Evolutionary conservation across 2,329 filamentous ascomycete genomes (phyloP).

Genomic region (Ophiocordyceps camponoti-saundersi): DNA sequence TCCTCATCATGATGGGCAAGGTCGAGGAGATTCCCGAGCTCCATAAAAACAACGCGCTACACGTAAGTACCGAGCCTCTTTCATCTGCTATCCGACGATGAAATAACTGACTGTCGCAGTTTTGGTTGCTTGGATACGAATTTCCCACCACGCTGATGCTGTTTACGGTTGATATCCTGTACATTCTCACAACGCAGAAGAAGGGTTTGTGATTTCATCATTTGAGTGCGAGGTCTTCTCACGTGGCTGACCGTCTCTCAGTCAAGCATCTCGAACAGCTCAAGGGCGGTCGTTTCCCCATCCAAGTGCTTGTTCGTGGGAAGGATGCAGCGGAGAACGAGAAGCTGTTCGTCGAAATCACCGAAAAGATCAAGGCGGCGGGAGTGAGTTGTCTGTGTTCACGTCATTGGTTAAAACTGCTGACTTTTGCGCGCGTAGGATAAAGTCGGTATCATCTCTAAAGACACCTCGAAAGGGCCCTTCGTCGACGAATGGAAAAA

Average conservation of each 20-base stretch:
- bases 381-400: constrained; percentile 43
- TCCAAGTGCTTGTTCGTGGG: constrained; percentile 80
- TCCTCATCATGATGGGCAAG: constrained; percentile 87
- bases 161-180: constrained; percentile 73
- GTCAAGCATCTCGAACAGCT: constrained; percentile 86
- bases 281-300: constrained; percentile 79
- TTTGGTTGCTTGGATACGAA: constrained; percentile 97
- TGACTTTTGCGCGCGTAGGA: constrained; percentile 33
- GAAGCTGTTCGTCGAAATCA: constrained; percentile 71
- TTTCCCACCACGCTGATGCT: constrained; percentile 93
- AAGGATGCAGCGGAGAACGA: constrained; percentile 87
- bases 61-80: constrained; percentile 39
- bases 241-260: constrained; percentile 23
- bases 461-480: constrained; percentile 70
- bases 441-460: constrained; percentile 75
- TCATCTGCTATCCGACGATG: background rate
- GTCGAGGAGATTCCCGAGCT: constrained; percentile 76
- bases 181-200: constrained; percentile 90
- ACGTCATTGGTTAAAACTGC: background rate
- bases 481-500: constrained; percentile 97
- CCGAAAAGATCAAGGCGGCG: constrained; percentile 72
- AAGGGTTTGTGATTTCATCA: constrained; percentile 48
- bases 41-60: constrained; percentile 91
- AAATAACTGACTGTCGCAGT: constrained; percentile 32
- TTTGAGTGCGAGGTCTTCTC: background rate